Conservation (phyloP, 352 stramenopile species). For the Phytopythium litorale region DNA sequence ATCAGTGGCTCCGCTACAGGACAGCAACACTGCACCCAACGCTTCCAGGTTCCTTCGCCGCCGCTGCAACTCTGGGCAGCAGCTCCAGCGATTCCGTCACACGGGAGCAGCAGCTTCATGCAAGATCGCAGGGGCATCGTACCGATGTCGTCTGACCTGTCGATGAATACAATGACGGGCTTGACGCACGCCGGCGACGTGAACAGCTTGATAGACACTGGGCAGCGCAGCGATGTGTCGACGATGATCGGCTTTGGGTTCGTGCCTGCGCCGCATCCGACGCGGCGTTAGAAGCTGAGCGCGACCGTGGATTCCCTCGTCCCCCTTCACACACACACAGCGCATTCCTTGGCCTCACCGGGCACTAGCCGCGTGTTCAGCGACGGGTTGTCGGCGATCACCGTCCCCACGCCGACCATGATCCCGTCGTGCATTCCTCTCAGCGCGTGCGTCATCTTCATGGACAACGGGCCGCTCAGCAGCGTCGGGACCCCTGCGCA, state of each 20-base stretch:
- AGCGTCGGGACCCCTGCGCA: slow-evolving; percentile 53
- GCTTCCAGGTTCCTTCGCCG: slow-evolving; percentile 36
- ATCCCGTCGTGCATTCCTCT: slow-evolving; percentile 86
- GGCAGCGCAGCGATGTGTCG: slow-evolving; percentile 64
- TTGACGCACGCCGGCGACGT: slow-evolving; percentile 61
- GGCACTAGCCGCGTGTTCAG: slow-evolving; percentile 67
- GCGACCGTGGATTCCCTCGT: background rate
- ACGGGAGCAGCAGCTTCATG: too few species aligned
- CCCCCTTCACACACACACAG: too few species aligned
- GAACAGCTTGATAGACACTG: slow-evolving; percentile 72
- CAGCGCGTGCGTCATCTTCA: slow-evolving; percentile 88
- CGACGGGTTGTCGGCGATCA: slow-evolving; percentile 86
- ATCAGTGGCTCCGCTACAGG: slow-evolving; percentile 21
- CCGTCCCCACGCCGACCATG: slow-evolving; percentile 82
- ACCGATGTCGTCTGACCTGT: slow-evolving; percentile 22
- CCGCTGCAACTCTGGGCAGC: slow-evolving; percentile 25
- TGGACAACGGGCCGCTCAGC: slow-evolving; percentile 61
- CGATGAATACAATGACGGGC: slow-evolving; percentile 56
- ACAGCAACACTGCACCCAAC: slow-evolving; percentile 40
- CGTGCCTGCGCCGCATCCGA: slow-evolving; percentile 19
- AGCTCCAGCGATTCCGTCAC: background rate
- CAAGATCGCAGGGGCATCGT: background rate
- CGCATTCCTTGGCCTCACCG: slow-evolving; percentile 14
- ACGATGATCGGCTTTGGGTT: slow-evolving; percentile 78
- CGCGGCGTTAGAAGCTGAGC: background rate